These are phyloP conservation scores for Teunomyces atbi DNA, from an alignment of 805 yeast genomes.

Conservation along the genomic window DNA sequence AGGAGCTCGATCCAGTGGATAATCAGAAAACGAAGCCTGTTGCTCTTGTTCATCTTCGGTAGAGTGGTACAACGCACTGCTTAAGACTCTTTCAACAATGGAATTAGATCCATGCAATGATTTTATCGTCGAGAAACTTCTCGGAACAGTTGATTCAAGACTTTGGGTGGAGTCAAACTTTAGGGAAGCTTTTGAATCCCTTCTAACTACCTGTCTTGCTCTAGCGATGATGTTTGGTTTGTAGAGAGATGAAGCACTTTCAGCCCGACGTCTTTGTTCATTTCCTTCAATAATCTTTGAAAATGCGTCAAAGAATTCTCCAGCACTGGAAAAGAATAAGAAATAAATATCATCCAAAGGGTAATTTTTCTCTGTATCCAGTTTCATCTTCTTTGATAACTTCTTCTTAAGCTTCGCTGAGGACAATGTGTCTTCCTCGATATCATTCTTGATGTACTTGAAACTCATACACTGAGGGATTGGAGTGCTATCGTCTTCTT, in stretches of 20 bases:
- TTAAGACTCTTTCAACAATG: constrained; percentile 14
- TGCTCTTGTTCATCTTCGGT: too few species aligned
- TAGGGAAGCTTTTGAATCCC: constrained; percentile 1
- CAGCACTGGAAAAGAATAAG: constrained; percentile 58
- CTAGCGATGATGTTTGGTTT: constrained; percentile 2
- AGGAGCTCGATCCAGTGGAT: not conserved
- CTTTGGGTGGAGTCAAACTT: too few species aligned
- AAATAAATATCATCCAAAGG: constrained; percentile 65
- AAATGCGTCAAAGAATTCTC: constrained; percentile 40
- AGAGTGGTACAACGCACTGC: not conserved
- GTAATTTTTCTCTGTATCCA: not conserved
- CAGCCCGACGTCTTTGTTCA: constrained; percentile 4
- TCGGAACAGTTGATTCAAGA: not conserved
- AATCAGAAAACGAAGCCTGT: too few species aligned
- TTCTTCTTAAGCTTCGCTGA: constrained; percentile 4
- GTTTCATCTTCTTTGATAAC: constrained; percentile 9
- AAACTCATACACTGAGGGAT: constrained; percentile 44
- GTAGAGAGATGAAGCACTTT: constrained; percentile 6
- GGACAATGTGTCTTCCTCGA: constrained; percentile 1
- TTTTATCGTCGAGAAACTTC: constrained; percentile 17
- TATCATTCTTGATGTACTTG: constrained; percentile 44
- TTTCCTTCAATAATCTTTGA: constrained; percentile 22
- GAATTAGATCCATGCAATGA: constrained; percentile 7
- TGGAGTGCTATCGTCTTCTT: constrained; percentile 24
- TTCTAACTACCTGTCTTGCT: constrained; percentile 11